Evolutionary conservation across 768 basidiomycete species (phyloP), one percentile per base, ranked within the genome.

Genomic region (Rubroboletus satanas): DNA sequence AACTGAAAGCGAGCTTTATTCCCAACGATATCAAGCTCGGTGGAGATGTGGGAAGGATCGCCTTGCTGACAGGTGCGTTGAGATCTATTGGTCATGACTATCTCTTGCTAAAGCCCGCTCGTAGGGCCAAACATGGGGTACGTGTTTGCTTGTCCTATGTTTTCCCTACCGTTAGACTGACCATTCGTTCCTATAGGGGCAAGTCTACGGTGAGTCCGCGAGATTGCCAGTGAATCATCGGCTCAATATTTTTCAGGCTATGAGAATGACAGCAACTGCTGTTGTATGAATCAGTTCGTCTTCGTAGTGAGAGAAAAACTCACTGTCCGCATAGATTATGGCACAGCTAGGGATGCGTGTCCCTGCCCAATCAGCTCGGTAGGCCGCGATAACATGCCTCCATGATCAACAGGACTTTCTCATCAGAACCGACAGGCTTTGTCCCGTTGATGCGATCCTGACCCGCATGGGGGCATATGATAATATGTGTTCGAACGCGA

Each of bases 401-500:
- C 8, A 35, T 45, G n/a, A 31, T 35, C 33, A 17, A 39, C 29
- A 37, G 15, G 9, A 15, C 36, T 51, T 54, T 18, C 58, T 62
- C 29, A 54, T 48, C 58, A 6, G 58, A 28, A 36, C 49, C 9
- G 33, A 42, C 26, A 93, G 93, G 35, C 67, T 99, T 45, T 88
- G 87, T 56, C 93, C 97, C 2, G 83, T 97, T 2, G 95, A 99
- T 66, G 77, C 87, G 12, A 97, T 99, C 59, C 81, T 93, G 55
- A 98, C 97, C 3, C 85, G 96, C 26, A 98, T 98, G 97, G 97
- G 97, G 10, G 97, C 97, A 3, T 97, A 98, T 67, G 96, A 98
- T 65, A 94, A 94, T 66, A 93, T 96, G 89, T 95, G 94, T 71
- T 87, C 90, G 3, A 86, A 92, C 62, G 83, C 93, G 1, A 93